These are phyloP conservation scores for Comarum palustre DNA, from an alignment of 306 rosid genomes.

Conservation along the genomic window DNA sequence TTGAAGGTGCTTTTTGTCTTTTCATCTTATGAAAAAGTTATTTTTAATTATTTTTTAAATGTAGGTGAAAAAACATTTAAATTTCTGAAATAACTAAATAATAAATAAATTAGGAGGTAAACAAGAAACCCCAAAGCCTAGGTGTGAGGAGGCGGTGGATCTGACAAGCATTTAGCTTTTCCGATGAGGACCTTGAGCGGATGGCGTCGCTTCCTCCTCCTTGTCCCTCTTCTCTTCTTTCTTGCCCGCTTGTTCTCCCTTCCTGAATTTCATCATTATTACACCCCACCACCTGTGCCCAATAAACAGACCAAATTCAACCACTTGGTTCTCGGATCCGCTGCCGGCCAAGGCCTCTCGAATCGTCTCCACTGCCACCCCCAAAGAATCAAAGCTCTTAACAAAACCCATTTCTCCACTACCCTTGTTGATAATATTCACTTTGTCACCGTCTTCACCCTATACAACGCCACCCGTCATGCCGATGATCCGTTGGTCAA, in stretches of 20 bases:
- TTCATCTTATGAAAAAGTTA: no score
- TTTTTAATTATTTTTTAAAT: no score
- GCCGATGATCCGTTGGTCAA: constrained; percentile 39
- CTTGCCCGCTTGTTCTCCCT: constrained; percentile 59
- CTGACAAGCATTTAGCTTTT: neutral
- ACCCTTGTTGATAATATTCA: constrained; percentile 36
- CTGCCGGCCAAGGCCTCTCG: constrained; percentile 84
- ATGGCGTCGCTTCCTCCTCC: constrained; percentile 58
- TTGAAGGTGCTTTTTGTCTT: no score
- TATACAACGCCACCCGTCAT: constrained; percentile 58
- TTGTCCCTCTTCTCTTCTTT: constrained; percentile 64
- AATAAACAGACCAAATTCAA: constrained; percentile 35
- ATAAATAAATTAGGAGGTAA: no score
- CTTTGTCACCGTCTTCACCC: constrained; percentile 73
- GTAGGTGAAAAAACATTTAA: no score
- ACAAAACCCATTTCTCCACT: constrained; percentile 42
- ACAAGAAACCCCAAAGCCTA: no score
- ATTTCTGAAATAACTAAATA: no score
- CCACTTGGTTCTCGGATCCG: constrained; percentile 82
- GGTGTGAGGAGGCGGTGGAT: neutral
- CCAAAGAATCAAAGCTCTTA: constrained; percentile 59
- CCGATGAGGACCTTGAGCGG: constrained; percentile 17
- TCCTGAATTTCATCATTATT: constrained; percentile 59
- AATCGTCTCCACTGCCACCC: constrained; percentile 87
- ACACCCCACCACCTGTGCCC: constrained; percentile 30